Base-by-base conservation (phyloP, 805 yeast species). In the Yamadazyma nakazawae region DNA sequence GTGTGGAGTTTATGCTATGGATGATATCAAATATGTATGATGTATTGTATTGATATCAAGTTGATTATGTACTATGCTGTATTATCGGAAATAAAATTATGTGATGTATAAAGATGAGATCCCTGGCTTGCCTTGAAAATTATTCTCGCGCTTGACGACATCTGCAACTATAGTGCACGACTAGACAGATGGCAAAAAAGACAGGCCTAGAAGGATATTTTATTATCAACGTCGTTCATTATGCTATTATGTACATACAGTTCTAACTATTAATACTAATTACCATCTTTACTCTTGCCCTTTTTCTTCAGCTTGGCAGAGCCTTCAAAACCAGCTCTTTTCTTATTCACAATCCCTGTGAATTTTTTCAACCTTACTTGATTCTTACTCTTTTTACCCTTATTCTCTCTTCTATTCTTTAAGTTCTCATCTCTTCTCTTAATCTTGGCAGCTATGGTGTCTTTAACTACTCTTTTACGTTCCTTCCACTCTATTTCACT, bases 241-340 rank as follows among this genome's bases (percentile, higher is more conserved):
- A 17, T 38, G 24, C 18, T 38, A 26, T 17, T 38, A 38, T 40
- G 34, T 41, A 34, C 36, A 30, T 31, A 28, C 11, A 13, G 12
- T 13, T 28, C 32, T 28, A 28, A 13, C 12, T 28, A 28, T 28
- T 5, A 28, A 4, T 21, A 13, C 32, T 28, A 28, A 11, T 28
- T 28, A 9, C n/a, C 9, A 12, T 38, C 25, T 26, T 38, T 38
- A 11, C 38, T 55, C 59, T 49, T 60, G 61, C 32, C 34, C 54
- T 62, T 67, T 30, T 59, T 59, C 53, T 70, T 69, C 24, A 70
- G 62, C 52, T 72, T 72, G 43, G 75, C 75, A 47, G 78, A 71
- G 19, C 97, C 97, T 72, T 90, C 97, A 63, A 90, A 90, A 0
- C 97, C 97, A n/a, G 97, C 96, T 63, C 94, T 71, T 55, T 72